Conservation (phyloP, 2,329 filamentous ascomycete genomes). For the Paramyrothecium roridum region DNA sequence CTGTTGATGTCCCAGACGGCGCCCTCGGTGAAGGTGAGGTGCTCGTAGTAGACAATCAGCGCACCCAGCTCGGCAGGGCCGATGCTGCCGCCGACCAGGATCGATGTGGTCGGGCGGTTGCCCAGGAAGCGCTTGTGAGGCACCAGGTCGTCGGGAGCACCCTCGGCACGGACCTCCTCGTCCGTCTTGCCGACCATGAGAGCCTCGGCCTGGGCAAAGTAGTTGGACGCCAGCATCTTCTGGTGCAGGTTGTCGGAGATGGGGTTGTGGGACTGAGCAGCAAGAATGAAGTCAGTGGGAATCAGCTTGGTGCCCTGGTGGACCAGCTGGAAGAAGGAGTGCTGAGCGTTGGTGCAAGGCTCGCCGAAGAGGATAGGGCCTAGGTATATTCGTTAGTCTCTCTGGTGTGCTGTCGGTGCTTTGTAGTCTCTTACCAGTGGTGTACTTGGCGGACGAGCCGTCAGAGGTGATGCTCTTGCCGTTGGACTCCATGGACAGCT, state of each 20-base stretch:
- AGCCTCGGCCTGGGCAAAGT: slow-evolving; percentile 84
- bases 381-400: slow-evolving; percentile 10
- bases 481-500: slow-evolving; percentile 99
- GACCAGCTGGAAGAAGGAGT: slow-evolving; percentile 99
- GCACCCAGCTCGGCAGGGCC: slow-evolving; percentile 91
- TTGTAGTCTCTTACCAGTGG: slow-evolving; percentile 56
- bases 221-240: slow-evolving; percentile 92
- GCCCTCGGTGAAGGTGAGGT: slow-evolving; percentile 95
- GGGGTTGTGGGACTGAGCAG: slow-evolving; percentile 95
- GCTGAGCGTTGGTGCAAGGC: slow-evolving; percentile 97
- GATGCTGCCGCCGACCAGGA: slow-evolving; percentile 85
- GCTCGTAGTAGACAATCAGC: slow-evolving; percentile 98
- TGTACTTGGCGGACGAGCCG: slow-evolving; percentile 90
- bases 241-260: slow-evolving; percentile 91
- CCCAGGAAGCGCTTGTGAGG: slow-evolving; percentile 99
- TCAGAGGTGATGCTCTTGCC: slow-evolving; percentile 95
- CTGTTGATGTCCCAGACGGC: slow-evolving; percentile 99
- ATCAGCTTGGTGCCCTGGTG: slow-evolving; percentile 99
- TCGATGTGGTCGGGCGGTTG: slow-evolving; percentile 94
- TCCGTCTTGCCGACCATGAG: slow-evolving; percentile 89
- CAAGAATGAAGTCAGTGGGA: slow-evolving; percentile 95
- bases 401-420: too few relatives aligned
- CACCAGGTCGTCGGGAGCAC: slow-evolving; percentile 69
- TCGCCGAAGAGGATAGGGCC: slow-evolving; percentile 93
- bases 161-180: slow-evolving; percentile 75